Base-by-base conservation (phyloP, 2,329 filamentous ascomycete species). In the Cryphonectria nitschkei region DNA sequence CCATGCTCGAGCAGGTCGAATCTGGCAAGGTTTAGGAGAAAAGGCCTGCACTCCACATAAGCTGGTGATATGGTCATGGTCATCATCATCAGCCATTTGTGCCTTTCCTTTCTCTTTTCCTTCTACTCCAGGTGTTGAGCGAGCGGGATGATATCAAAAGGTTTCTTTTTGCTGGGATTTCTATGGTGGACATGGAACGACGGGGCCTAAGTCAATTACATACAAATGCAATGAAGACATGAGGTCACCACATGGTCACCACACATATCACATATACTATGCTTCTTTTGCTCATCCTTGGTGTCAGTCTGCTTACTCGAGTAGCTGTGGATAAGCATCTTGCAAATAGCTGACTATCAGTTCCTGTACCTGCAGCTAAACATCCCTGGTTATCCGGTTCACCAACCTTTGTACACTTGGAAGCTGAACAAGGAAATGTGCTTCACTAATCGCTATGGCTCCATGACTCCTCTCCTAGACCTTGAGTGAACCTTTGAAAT, bases 1-100 rank as follows among this genome's bases (percentile, higher is more conserved):
- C 76, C 32, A 77, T 76, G 63, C 76, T 88, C 74, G 80, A 80
- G 63, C 82, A 85, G 81, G 80, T 88, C 69, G 80, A 86, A 76
- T 79, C 79, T 50, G 74, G 73, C 58, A 71, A 68, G 67, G 64
- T 66, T 14, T 71, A 73, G 52, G 52, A 39, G 43, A 34, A 14
- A 37, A n/a, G 37, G 32, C 32, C 58, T n/a, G n/a, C 32, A 37
- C 46, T 6, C 60, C 19, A 46, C 58, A 58, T 16, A 58, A 58
- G 46, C 22, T 39, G 16, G 39, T 39, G n/a, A 54, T 34, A 29
- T 29, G 16, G 65, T 19, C 34, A 16, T 39, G 3, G 6, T 34
- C 34, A 34, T 58, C 19, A 13, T 56, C 16, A 61, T 61, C 46
- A 46, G 61, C 32, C 37, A 39, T 43, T 3, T 19, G 41, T 64